phyloP scores from a whole-genome alignment of 202 grass and related monocot genomes.

The Panicum hallii region DNA sequence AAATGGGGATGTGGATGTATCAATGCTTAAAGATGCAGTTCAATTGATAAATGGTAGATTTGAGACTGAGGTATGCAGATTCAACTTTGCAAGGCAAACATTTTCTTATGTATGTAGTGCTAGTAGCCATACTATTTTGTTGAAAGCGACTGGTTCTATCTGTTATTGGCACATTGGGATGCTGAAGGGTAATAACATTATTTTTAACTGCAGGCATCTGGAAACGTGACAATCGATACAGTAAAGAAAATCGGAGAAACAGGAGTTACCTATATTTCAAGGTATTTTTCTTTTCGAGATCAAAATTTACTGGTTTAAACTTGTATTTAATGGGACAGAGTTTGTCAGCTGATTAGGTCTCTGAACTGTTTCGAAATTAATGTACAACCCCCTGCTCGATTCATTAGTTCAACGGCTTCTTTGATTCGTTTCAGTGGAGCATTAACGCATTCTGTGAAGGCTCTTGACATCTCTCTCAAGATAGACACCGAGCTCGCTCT shows the following conservation, averaged over 20 bases:
- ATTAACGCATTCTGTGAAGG: constrained; percentile 94
- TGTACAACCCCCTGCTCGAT: background rate
- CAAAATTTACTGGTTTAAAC: background rate
- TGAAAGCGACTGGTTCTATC: background rate
- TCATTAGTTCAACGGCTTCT: background rate
- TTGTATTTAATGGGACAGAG: background rate
- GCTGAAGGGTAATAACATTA: background rate
- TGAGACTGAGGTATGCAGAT: constrained; percentile 82
- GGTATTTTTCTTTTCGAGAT: constrained; percentile 40
- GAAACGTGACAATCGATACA: constrained; percentile 88
- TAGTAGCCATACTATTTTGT: background rate
- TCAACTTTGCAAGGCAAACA: constrained; percentile 4
- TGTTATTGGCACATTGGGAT: background rate
- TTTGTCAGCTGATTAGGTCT: background rate
- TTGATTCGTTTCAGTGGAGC: constrained; percentile 69
- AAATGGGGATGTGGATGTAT: constrained; percentile 84
- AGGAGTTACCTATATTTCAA: constrained; percentile 92
- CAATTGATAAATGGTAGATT: constrained; percentile 85
- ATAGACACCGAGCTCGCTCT: constrained; percentile 93
- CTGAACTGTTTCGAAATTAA: background rate
- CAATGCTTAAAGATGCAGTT: constrained; percentile 93
- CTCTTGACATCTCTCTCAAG: constrained; percentile 94
- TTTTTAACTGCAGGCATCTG: constrained; percentile 76
- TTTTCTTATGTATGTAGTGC: background rate
- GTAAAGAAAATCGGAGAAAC: constrained; percentile 95